Percentiles rank a stretch among this genome's conserved stretches.
These are phyloP conservation scores for Hypoxylon trugodes DNA, from an alignment of 495 filamentous ascomycete species.

Conservation along the genomic window DNA sequence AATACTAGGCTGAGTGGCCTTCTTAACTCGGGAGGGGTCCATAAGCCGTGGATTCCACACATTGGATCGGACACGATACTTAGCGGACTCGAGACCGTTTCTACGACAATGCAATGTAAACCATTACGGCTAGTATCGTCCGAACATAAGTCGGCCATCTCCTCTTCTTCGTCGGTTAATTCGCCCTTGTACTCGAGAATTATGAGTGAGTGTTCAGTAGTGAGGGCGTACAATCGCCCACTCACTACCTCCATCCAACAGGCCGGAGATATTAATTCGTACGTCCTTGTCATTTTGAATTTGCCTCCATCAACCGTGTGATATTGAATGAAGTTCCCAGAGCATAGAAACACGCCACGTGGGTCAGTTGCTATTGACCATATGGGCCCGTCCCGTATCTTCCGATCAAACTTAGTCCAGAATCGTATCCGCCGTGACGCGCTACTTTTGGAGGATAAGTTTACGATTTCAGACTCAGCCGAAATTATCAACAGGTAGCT, in stretches of 20 bases:
- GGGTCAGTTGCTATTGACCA: slow-evolving; percentile 53
- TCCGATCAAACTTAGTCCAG: slow-evolving; percentile 54
- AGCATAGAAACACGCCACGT: slow-evolving; percentile 57
- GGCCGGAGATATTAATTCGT: slow-evolving; percentile 55
- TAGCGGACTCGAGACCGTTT: slow-evolving; percentile 41
- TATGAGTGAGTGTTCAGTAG: slow-evolving; percentile 54
- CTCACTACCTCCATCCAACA: slow-evolving; percentile 50
- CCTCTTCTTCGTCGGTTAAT: slow-evolving; percentile 23
- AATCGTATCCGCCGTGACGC: slow-evolving; percentile 47
- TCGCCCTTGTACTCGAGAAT: slow-evolving; percentile 50
- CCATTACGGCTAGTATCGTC: slow-evolving; percentile 49
- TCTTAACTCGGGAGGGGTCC: slow-evolving; percentile 53
- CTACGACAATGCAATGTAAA: slow-evolving; percentile 51
- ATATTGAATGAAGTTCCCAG: slow-evolving; percentile 53
- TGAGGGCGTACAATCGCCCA: slow-evolving; percentile 54
- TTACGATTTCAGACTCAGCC: slow-evolving; percentile 40
- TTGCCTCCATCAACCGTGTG: slow-evolving; percentile 58
- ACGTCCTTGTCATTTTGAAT: slow-evolving; percentile 48
- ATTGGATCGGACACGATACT: slow-evolving; percentile 57
- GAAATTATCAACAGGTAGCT: slow-evolving; percentile 59
- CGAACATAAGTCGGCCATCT: slow-evolving; percentile 44
- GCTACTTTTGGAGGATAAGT: slow-evolving; percentile 6
- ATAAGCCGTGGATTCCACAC: slow-evolving; percentile 60
- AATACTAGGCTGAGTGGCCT: slow-evolving; percentile 58
- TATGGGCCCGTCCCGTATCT: slow-evolving; percentile 47